Base-by-base conservation (phyloP, 2,329 filamentous ascomycete genomes). In the Byssoonygena ceratinophila region DNA sequence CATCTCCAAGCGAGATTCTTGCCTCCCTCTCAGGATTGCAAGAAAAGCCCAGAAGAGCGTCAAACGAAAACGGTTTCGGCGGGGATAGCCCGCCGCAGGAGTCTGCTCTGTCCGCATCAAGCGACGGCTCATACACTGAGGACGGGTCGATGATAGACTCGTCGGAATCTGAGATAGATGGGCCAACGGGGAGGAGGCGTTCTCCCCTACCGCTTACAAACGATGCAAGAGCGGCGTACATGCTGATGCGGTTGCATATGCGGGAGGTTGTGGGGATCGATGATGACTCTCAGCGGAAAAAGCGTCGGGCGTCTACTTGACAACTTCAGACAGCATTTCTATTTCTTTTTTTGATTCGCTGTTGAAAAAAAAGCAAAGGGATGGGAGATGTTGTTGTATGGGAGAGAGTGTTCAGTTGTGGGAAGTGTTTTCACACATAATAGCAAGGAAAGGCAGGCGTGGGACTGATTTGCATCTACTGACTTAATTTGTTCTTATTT, bases 221-320 rank as follows among this genome's bases (percentile, higher is more conserved):
- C 18, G 67, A 69, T 46, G 61, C 68, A 18, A 64, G 62, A 46
- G 68, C 68, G 14, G 68, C 68, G 4, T 67, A 69, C 58, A 66
- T 68, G 20, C 57, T 70, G 51, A 57, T 70, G 20, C 63, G 57
- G 50, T 37, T 70, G 20, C 62, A 66, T 29, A 65, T 64, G 62
- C 63, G 66, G 51, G 60, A 67, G 36, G 59, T 4, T 16, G 55
- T n/a, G 44, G 55, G 55, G 4, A 54, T 39, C 6, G 63, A 64
- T 14, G 55, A 61, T 16, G 52, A 53, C 14, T 32, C 31, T 11
- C 45, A 32, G 5, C 51, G 54, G 23, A 59, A 58, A 49, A 52
- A 49, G 34, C 47, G 58, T n/a, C 51, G 57, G 12, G 57, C 56
- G 27, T 59, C 57, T 25, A 46, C 55, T 29, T 58, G 50, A 36